Percentiles rank a stretch among this genome's conserved stretches.
Conservation (phyloP, 495 filamentous ascomycete species). For the Corynascus novoguineensis region DNA sequence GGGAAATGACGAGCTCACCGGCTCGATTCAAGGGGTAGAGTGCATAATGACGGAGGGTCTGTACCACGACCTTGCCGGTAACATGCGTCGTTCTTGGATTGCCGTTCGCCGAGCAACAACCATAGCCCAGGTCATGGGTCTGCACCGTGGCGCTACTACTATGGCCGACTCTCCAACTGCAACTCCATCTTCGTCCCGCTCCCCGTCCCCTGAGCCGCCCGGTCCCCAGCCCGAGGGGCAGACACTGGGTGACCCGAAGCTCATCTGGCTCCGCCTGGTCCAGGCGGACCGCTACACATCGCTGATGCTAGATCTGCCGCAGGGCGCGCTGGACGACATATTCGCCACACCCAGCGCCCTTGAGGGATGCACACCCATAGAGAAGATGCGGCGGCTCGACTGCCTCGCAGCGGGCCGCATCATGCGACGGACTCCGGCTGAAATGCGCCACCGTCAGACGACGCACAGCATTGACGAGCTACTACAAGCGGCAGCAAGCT, state of each 20-base stretch:
- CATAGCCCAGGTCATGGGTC: slow-evolving; percentile 43
- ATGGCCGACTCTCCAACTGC: slow-evolving; percentile 1
- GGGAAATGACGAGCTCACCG: slow-evolving; percentile 44
- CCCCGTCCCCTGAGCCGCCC: not conserved
- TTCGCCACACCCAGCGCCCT: slow-evolving; percentile 21
- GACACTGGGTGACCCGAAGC: slow-evolving; percentile 16
- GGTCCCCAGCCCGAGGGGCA: slow-evolving; percentile 11
- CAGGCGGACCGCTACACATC: slow-evolving; percentile 31
- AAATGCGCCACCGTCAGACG: slow-evolving; percentile 12
- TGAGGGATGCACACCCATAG: slow-evolving; percentile 14
- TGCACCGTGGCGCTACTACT: slow-evolving; percentile 25
- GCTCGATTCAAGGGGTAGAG: slow-evolving; percentile 44
- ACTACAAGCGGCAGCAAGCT: slow-evolving; percentile 27
- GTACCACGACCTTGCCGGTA: slow-evolving; percentile 44
- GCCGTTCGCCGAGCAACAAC: slow-evolving; percentile 41
- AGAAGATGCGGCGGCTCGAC: slow-evolving; percentile 31
- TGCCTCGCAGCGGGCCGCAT: slow-evolving; percentile 23
- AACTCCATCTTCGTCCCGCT: too few species aligned
- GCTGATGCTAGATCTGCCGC: slow-evolving; percentile 34
- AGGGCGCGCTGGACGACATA: slow-evolving; percentile 17
- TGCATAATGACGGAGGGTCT: slow-evolving; percentile 48
- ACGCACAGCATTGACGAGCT: slow-evolving; percentile 29
- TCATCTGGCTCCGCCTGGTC: slow-evolving; percentile 34
- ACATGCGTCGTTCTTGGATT: slow-evolving; percentile 42
- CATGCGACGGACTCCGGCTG: slow-evolving; percentile 25